Conservation (phyloP, 768 basidiomycete genomes). For the Dentipellis fragilis region DNA sequence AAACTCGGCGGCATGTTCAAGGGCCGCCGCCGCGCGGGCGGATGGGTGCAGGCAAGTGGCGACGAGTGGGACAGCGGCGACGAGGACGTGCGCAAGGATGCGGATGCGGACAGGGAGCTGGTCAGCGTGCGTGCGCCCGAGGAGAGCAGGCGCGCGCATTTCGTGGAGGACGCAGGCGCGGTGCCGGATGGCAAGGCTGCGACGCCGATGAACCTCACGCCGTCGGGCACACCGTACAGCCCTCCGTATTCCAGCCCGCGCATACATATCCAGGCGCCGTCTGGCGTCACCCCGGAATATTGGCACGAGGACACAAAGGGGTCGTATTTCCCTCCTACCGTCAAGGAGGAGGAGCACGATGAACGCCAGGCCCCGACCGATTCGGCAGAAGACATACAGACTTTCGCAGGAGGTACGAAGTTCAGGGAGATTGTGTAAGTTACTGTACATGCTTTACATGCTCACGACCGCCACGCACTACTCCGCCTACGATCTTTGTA, state of each 20-base stretch:
- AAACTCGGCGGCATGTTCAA: conserved; percentile 11
- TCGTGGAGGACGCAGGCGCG: not conserved
- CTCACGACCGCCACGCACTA: too few species aligned
- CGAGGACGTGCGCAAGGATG: conserved; percentile 1
- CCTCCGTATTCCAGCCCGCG: not conserved
- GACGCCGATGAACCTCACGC: not conserved
- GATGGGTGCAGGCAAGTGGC: conserved; percentile 10
- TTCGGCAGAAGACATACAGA: conserved; percentile 3
- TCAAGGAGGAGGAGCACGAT: not conserved
- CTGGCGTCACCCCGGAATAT: not conserved
- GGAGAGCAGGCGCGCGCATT: not conserved
- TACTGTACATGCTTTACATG: not conserved
- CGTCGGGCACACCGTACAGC: not conserved
- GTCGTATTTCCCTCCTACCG: not conserved
- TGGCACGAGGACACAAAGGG: not conserved
- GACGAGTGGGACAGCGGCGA: conserved; percentile 10
- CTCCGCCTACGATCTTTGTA: too few species aligned
- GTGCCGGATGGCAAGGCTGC: not conserved
- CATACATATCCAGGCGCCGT: not conserved
- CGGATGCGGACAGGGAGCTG: not conserved
- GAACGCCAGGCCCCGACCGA: not conserved
- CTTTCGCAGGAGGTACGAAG: conserved; percentile 7
- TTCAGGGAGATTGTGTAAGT: conserved; percentile 3
- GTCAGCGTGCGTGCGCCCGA: not conserved
- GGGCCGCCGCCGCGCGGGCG: conserved; percentile 5